These are phyloP conservation scores for Exidia glandulosa DNA, from an alignment of 768 basidiomycete genomes.

Conservation along the genomic window DNA sequence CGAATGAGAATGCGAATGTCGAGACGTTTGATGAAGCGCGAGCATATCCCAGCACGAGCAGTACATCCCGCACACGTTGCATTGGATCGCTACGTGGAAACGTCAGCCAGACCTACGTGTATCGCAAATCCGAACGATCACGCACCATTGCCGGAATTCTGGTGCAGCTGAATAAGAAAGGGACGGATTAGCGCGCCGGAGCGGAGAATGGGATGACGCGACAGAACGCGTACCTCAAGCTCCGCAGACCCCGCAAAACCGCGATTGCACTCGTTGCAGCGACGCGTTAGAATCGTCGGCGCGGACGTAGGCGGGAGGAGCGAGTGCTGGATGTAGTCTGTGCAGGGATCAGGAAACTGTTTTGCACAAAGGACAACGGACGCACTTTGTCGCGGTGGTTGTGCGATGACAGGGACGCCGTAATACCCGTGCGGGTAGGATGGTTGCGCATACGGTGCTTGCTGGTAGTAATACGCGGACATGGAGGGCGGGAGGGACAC, in stretches of 20 bases:
- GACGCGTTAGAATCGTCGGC: neutral
- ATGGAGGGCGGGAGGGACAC: no score
- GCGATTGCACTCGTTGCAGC: neutral
- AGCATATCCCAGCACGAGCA: neutral
- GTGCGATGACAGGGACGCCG: no score
- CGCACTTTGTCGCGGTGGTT: no score
- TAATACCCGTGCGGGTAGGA: no score
- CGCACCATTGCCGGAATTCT: neutral
- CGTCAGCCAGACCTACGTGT: neutral
- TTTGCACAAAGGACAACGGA: no score
- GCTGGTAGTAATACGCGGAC: no score
- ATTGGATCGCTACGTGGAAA: neutral
- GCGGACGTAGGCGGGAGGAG: no score
- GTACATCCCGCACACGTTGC: neutral
- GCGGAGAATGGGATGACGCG: neutral
- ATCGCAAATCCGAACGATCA: neutral
- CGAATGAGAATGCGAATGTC: neutral
- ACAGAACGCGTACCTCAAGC: neutral
- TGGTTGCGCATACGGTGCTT: no score
- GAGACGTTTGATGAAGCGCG: neutral
- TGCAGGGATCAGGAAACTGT: no score
- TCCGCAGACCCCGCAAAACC: neutral
- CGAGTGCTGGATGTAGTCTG: no score
- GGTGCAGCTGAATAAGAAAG: neutral
- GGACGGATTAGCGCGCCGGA: neutral